Evolutionary conservation across 805 yeast species (phyloP).

Genomic region (Yarrowia osloensis): DNA sequence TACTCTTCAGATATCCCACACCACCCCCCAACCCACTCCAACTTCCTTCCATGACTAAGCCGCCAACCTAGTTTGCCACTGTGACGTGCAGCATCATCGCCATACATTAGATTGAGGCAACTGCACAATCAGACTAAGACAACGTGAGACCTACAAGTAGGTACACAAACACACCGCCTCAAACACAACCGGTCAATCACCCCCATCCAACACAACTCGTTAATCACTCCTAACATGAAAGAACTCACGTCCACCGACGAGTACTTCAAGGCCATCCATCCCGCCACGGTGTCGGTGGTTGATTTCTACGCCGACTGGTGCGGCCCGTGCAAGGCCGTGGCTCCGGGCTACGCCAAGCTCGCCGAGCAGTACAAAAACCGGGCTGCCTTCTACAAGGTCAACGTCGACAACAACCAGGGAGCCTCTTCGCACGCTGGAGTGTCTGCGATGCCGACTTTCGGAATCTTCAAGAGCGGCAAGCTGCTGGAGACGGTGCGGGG

Average conservation of each 20-base stretch:
- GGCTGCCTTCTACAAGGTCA: constrained; percentile 86
- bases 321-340: constrained; percentile 97
- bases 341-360: constrained; percentile 72
- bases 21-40: background rate
- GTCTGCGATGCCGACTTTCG: constrained; percentile 61
- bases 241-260: constrained; percentile 6
- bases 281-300: constrained; percentile 51
- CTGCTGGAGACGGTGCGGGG: constrained; percentile 4
- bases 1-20: background rate
- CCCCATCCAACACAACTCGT: background rate
- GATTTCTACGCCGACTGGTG: constrained; percentile 99
- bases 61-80: background rate
- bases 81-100: too few species aligned
- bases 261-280: constrained; percentile 8
- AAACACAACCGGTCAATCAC: too few species aligned
- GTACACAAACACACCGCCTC: too few species aligned
- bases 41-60: background rate
- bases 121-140: too few species aligned
- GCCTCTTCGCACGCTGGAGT: constrained; percentile 71
- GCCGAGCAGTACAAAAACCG: constrained; percentile 52
- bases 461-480: background rate
- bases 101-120: too few species aligned
- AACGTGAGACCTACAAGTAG: too few species aligned
- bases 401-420: constrained; percentile 78
- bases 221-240: background rate